Percentiles rank a stretch among this genome's conserved stretches.
These are phyloP conservation scores for Cercophora scortea DNA, from an alignment of 495 filamentous ascomycete species.

Conservation along the genomic window DNA sequence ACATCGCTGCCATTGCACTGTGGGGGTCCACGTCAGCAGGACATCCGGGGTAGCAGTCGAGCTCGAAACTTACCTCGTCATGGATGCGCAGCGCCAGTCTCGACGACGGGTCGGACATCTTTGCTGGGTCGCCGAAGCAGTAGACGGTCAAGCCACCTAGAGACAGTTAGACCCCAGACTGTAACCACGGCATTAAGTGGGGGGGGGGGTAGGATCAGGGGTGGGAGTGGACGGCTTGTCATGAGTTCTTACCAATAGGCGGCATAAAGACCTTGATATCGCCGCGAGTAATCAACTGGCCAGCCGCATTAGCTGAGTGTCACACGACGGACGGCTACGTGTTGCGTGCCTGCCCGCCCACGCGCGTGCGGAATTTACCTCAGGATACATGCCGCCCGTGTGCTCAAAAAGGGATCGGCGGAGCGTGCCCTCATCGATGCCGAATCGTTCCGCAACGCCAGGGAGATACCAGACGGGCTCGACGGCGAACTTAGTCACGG, in stretches of 20 bases:
- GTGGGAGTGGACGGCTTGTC: background rate
- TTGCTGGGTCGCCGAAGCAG: conserved; percentile 90
- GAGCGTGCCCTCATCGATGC: conserved; percentile 84
- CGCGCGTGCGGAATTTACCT: conserved; percentile 30
- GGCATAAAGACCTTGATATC: conserved; percentile 96
- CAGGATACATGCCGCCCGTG: conserved; percentile 87
- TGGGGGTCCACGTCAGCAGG: conserved; percentile 3
- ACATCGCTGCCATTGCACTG: conserved; percentile 94
- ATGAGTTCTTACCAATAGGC: conserved; percentile 56
- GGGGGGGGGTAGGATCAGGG: background rate
- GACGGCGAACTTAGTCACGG: conserved; percentile 93
- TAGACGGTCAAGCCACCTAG: conserved; percentile 89
- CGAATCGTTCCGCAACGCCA: conserved; percentile 90
- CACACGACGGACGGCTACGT: background rate
- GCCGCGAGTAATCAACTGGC: conserved; percentile 72
- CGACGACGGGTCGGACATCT: conserved; percentile 82
- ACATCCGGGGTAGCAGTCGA: conserved; percentile 2
- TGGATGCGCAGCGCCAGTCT: conserved; percentile 84
- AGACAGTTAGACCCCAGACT: conserved; percentile 22
- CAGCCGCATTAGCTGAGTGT: conserved; percentile 10
- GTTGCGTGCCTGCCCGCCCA: background rate
- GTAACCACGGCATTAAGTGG: background rate
- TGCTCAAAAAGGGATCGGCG: conserved; percentile 88
- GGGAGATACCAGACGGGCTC: conserved; percentile 96
- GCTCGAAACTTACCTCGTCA: conserved; percentile 55